Evolutionary conservation across 2,329 filamentous ascomycete species (phyloP), one percentile per base, ranked within the genome.

Genomic region (Helicocarpus griseus): DNA sequence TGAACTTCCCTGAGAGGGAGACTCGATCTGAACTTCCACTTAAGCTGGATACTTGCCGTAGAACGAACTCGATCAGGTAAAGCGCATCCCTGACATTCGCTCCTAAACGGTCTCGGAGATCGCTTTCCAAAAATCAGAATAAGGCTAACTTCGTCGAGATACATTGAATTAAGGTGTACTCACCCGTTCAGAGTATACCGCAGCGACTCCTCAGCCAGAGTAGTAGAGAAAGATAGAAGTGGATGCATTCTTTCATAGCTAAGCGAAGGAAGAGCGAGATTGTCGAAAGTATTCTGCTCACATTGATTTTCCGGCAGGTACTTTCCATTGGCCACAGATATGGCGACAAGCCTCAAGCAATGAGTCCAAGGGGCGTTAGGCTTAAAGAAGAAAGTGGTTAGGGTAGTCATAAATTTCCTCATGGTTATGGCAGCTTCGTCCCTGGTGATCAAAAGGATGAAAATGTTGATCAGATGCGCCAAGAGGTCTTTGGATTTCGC

Each of bases 321-420:
- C 22, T 63, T 63, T 24, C 68, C 66, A 52, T 66, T 63, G 7
- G 66, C 63, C 7, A 73, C 58, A 48, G 68, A 70, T 13, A 65
- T 65, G 40, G 66, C 67, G 13, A 71, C 49, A 41, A 68, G 65
- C 54, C 63, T 61, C 3, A 72, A 41, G 28, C 65, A 63, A 36
- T 61, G 62, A 39, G 57, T 65, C 70, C 70, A 74, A 11, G 65
- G 62, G 35, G 66, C 60, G 47, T 63, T 61, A 4, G 65, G 61
- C 33, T 71, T 69, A 24, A 69, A 62, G 53, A 74, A 75, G 45
- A 74, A 67, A 3, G 72, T 66, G 26, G 69, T 66, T 35, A 76
- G 57, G 43, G 69, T 70, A 14, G 71, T 68, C 40, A 69, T 67
- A 29, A 76, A 56, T 60, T 85, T 59, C 60, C 75, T 51, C 65